Evolutionary conservation across 371 early-diverging fungal genomes (phyloP).

Genomic region (Haplosporangium sp.): DNA sequence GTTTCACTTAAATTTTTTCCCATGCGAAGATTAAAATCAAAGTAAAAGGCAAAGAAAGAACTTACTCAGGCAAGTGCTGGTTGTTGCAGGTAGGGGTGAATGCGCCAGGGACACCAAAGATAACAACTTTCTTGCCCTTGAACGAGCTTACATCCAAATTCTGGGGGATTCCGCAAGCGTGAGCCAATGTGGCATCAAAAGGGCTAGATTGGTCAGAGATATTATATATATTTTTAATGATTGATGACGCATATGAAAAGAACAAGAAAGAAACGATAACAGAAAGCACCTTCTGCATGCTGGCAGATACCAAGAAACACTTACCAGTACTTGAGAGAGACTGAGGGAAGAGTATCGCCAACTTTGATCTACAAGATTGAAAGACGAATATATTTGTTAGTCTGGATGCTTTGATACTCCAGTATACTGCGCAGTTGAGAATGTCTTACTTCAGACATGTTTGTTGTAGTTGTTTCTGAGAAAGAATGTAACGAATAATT

Average conservation of each 20-base stretch:
- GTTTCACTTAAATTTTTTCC: too few relatives aligned
- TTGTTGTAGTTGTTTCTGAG: neutral
- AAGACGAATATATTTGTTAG: neutral
- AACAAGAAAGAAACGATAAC: too few relatives aligned
- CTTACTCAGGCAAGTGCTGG: conserved; percentile 75
- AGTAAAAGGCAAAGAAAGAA: neutral
- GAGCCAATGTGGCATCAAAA: conserved; percentile 38
- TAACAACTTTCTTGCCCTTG: conserved; percentile 79
- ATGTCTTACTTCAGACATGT: neutral
- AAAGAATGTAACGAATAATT: neutral
- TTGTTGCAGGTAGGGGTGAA: conserved; percentile 82
- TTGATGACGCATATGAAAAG: too few relatives aligned
- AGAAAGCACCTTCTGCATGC: neutral
- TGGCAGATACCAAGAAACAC: neutral
- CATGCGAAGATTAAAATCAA: too few relatives aligned
- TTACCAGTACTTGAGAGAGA: conserved; percentile 54
- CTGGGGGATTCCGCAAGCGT: conserved; percentile 55
- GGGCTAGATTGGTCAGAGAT: conserved; percentile 10
- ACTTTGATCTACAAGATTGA: conserved; percentile 30
- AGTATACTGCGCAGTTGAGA: neutral
- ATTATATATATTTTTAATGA: neutral
- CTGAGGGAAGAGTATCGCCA: conserved; percentile 51
- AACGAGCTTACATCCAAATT: conserved; percentile 61
- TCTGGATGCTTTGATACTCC: too few relatives aligned
- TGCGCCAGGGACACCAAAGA: conserved; percentile 82